Evolutionary conservation across 129 eudicot species (phyloP).

Genomic region (Flaveria bidentis): DNA sequence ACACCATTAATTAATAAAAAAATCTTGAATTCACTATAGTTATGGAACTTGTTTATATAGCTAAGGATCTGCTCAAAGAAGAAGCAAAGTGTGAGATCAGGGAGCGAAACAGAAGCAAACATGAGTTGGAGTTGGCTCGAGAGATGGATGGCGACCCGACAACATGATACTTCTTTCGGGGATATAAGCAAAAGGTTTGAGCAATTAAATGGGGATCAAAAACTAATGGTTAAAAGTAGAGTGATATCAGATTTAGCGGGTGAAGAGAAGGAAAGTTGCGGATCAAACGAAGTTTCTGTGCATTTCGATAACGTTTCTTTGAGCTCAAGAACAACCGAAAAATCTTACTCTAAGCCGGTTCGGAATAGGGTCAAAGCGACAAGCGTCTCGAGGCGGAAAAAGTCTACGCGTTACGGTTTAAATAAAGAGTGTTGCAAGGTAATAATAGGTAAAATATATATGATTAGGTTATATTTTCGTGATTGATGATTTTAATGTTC

Average conservation of each 20-base stretch:
- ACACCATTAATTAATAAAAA: not conserved
- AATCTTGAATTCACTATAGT: constrained; percentile 1
- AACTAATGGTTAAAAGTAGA: constrained; percentile 34
- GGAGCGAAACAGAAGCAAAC: constrained; percentile 52
- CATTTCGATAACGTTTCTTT: constrained; percentile 40
- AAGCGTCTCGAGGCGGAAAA: constrained; percentile 49
- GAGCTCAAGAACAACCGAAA: constrained; percentile 31
- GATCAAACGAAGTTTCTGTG: constrained; percentile 67
- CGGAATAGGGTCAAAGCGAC: constrained; percentile 44
- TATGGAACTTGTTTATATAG: constrained; percentile 34
- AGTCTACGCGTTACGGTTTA: constrained; percentile 35
- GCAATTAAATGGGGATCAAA: constrained; percentile 35
- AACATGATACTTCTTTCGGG: constrained; percentile 50
- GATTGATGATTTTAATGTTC: not conserved
- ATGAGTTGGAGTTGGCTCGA: constrained; percentile 90
- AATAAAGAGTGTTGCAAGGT: constrained; percentile 51
- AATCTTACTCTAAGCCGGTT: constrained; percentile 32
- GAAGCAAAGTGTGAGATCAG: constrained; percentile 46
- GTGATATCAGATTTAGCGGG: constrained; percentile 44
- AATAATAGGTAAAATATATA: not conserved
- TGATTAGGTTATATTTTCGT: not conserved
- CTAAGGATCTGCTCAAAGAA: constrained; percentile 77
- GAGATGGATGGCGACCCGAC: constrained; percentile 95
- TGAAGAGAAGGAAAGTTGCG: constrained; percentile 78
- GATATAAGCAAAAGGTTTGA: constrained; percentile 52